Evolutionary conservation across 202 grass and related monocot species (phyloP), one percentile per base, ranked within the genome.

Genomic region (Panicum hallii): DNA sequence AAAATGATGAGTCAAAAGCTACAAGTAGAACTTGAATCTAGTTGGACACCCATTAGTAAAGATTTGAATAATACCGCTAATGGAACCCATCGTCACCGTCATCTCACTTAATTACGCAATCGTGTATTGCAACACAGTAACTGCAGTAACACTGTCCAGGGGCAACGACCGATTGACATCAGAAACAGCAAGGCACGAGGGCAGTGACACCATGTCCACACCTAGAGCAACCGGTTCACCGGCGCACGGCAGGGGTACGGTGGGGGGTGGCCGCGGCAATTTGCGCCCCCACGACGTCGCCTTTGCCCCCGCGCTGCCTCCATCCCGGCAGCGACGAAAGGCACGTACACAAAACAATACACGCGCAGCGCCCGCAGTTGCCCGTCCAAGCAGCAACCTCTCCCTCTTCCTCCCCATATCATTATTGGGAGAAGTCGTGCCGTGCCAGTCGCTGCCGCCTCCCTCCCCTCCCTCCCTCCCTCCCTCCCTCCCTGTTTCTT

Each of bases 371-470:
- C 53, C 4, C 52, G 72, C 63, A 49, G 64, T 72, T 71, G 41
- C 43, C 78, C 85, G 52, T 64, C 73, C 22, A 32, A 46, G 49
- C 55, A 83, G 55, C 73, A 71, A 87, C 79, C 34, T 55, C 64
- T 16, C 32, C 22, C 55, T 10, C 60, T 41, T 67, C 14, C 49
- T n/a, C 30, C 17, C n/a, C 77, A 20, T 74, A 57, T 88, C 74
- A 65, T 83, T 83, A 83, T 88, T 82, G 36, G 72, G 53, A 83
- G 79, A 53, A 63, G 70, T 58, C 78, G 78, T 87, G 72, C 55
- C 32, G 74, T 61, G n/a, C 50, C 34, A 20, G 54, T 82, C 72
- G 53, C 74, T 50, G 78, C 57, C 52, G 36, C 38, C 53, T 49
- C 53, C 7, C 0, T 23, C 55, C 40, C 15, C n/a, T 8, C 74